Evolutionary conservation across 306 rosid genomes (phyloP), one percentile per base, ranked within the genome.

Genomic region (Nissolia schottii): DNA sequence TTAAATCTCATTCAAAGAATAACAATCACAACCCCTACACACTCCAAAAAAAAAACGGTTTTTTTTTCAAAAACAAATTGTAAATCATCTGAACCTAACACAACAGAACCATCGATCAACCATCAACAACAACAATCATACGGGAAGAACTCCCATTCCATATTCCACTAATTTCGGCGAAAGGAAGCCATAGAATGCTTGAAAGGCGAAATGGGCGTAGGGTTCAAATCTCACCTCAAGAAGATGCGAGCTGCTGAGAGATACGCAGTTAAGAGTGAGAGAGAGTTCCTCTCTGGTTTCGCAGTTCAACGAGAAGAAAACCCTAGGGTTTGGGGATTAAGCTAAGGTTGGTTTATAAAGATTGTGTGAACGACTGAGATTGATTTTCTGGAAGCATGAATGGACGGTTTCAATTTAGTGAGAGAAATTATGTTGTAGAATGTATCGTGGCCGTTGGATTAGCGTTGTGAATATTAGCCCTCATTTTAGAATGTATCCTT

Each of bases 221-320:
- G 32, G 10, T 46, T 70, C 22, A 0, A 3, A 70, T 32, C 84
- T 79, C 45, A 51, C 53, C 81, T 20, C 43, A 32, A 8, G 78
- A 64, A 63, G 78, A 48, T 32, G 63, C 16, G 40, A 71, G 56
- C 70, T 57, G 16, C 71, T 10, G 29, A 15, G 9, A 25, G 70
- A 34, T 61, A 70, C 19, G 75, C 78, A 31, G 63, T 68, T 5
- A n/a, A 19, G 67, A 34, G 53, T 8, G 32, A 9, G 34, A 14
- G 50, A 6, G 34, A 18, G n/a, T 13, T 28, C 12, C n/a, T 19
- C 32, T 58, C 23, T 34, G 62, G 14, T 12, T 15, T 15, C 45
- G 78, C 78, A 16, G 62, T n/a, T 14, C 62, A 22, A 2, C 11
- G 62, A 50, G 51, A 29, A 50, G 51, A 29, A 64, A 65, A 67